Evolutionary conservation across 169 alveolate genomes (phyloP), one percentile per base, ranked within the genome.

Genomic region (Theileria orientalis): DNA sequence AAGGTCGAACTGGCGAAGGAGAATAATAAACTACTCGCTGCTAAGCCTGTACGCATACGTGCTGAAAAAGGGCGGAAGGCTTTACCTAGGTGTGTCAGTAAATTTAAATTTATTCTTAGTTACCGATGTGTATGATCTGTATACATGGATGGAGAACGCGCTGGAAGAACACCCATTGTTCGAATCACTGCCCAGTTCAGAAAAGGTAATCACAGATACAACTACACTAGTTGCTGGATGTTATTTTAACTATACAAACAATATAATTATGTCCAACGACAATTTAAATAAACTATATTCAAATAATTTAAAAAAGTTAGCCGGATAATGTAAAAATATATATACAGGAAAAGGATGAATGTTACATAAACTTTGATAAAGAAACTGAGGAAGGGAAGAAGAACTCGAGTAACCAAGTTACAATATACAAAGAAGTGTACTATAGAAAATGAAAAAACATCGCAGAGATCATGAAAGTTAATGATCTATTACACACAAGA

Each of bases 111-210:
- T n/a, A n/a, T 3, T 42, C 25, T 63, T 85, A 49, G 93, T 91
- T n/a, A 91, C 96, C 0, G 96, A 92, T 67, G 96, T 92, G 62
- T 86, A 76, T 74, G 94, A 91, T 33, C 86, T 91, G 35, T 88
- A 78, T 52, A 80, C 73, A 59, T 92, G 96, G 96, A 68, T 68
- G 76, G 52, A 30, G 61, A 57, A 49, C 49, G 70, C 76, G 16
- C 54, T 44, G 6, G 76, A 68, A 25, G 56, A 68, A 25, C 76
- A 68, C 52, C 76, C 70, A 2, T 60, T 62, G 47, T 68, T 68
- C 14, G 75, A 23, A 29, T 23, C 42, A 3, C 56, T 57, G 16
- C 14, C 14, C 2, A 32, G 29, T 8, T 5, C 13, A 14, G 70
- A 52, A n/a, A 30, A 27, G 76, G 76, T 68, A n/a, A 47, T 3